Evolutionary conservation across 2,329 filamentous ascomycete genomes (phyloP), one percentile per base, ranked within the genome.

Genomic region (Tolypocladium inflatum): DNA sequence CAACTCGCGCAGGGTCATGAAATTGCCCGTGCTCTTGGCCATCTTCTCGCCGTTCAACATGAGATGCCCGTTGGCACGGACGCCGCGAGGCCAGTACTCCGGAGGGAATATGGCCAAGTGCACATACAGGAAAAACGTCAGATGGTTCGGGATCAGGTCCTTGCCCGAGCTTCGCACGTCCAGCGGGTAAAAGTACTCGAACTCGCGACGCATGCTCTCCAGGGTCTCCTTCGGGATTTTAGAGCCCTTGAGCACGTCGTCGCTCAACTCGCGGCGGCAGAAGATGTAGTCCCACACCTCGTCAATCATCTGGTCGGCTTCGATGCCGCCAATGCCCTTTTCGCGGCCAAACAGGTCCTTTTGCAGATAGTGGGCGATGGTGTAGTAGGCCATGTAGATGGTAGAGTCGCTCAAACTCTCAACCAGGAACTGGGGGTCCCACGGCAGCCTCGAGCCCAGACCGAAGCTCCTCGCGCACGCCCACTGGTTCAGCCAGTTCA

Each of bases 281-380:
- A 97, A 97, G 64, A 97, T 78, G 70, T 96, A 97, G 74, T 99
- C 93, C 91, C 92, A 99, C 53, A 96, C 90, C 66, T 95, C 91
- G 64, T 97, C 92, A 10, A 82, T 91, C 88, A 97, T 92, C 74
- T 97, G 91, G 59, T 94, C 90, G 1, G 91, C 78, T 50, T 80
- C 83, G 63, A 97, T 81, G 62, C 87, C 83, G 56, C 86, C 79
- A 39, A 81, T 68, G 62, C 90, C 91, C 63, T 83, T 80, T 52
- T 84, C 81, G 65, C 85, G 84, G 56, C 94, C 94, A 64, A 91
- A 97, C 60, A 94, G 85, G 66, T 97, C 94, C 55, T 83, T 85
- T 75, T 96, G 91, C 38, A 96, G 81, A 70, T 74, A 82, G 65
- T 82, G 83, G 26, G 79, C 78, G 57, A 88, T 75, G 11, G 85